phyloP scores from a whole-genome alignment of 352 stramenopile species.

The Phytophthora macrochlamydospora region DNA sequence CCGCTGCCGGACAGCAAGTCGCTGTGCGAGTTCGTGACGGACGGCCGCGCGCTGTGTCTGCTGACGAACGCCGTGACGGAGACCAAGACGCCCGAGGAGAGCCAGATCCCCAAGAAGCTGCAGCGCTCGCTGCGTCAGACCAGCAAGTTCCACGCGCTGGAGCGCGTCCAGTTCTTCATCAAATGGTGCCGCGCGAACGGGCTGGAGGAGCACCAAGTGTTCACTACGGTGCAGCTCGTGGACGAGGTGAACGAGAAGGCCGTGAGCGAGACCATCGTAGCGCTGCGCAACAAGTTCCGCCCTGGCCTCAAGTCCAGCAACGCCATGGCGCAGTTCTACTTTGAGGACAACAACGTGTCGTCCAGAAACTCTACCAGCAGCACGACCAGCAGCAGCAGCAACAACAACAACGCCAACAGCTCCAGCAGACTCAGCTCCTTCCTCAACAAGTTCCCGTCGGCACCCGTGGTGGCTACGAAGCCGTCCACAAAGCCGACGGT shows the following conservation, averaged over 20 bases:
- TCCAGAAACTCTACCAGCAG: conserved; percentile 26
- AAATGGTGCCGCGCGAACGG: conserved; percentile 68
- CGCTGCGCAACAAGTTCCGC: conserved; percentile 64
- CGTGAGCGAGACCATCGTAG: conserved; percentile 63
- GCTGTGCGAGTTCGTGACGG: conserved; percentile 76
- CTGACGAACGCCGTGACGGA: conserved; percentile 53
- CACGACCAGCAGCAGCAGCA: conserved; percentile 24
- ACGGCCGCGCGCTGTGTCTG: conserved; percentile 77
- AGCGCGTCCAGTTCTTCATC: conserved; percentile 88
- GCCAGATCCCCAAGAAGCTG: conserved; percentile 71
- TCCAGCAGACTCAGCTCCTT: conserved; percentile 65
- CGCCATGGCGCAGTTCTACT: conserved; percentile 39
- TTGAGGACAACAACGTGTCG: conserved; percentile 24
- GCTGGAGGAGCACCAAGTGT: conserved; percentile 76
- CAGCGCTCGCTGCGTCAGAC: conserved; percentile 69
- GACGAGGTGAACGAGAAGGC: conserved; percentile 78
- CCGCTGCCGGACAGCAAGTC: conserved; percentile 35
- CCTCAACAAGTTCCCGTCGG: conserved; percentile 65
- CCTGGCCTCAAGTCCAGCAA: conserved; percentile 31
- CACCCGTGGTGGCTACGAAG: conserved; percentile 32
- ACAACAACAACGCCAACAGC: conserved; percentile 32
- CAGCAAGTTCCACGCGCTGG: conserved; percentile 81
- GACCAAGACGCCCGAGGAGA: conserved; percentile 7
- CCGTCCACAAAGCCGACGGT: conserved; percentile 19
- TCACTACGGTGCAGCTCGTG: conserved; percentile 80